A percentile compares a stretch with the other conserved stretches of the same genome.
Conservation (phyloP, 2,329 filamentous ascomycete species). For the Cladophialophora carrionii region DNA sequence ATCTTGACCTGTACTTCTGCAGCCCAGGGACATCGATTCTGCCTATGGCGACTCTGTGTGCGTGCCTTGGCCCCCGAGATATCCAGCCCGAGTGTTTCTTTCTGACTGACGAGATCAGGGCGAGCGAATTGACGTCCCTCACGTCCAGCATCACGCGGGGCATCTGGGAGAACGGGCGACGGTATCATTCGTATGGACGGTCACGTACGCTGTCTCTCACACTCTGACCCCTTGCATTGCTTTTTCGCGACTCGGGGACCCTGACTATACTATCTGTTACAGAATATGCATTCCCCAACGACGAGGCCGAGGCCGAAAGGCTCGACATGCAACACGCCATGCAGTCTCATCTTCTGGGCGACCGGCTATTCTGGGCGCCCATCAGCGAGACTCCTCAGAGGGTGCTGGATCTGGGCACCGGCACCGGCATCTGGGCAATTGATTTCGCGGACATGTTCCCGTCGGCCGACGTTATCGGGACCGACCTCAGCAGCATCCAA, state of each 20-base stretch:
- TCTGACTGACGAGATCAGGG: constrained; percentile 8
- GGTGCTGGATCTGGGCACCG: constrained; percentile 41
- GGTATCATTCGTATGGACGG: constrained; percentile 24
- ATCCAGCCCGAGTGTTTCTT: too few relatives aligned
- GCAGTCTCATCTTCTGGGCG: constrained; percentile 43
- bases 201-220: constrained; percentile 5
- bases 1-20: neutral
- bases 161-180: constrained; percentile 26
- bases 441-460: constrained; percentile 44
- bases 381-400: constrained; percentile 39
- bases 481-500: constrained; percentile 40
- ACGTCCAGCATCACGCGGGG: constrained; percentile 22
- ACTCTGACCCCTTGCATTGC: too few relatives aligned
- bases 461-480: constrained; percentile 33
- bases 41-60: constrained; percentile 27
- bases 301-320: constrained; percentile 50
- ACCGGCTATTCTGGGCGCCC: constrained; percentile 47
- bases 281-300: constrained; percentile 42
- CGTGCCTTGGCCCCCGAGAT: neutral
- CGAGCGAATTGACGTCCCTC: constrained; percentile 23
- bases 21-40: constrained; percentile 17
- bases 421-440: constrained; percentile 32
- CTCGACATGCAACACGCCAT: constrained; percentile 28
- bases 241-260: neutral
- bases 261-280: neutral